Evolutionary conservation across 495 filamentous ascomycete species (phyloP), one percentile per base, ranked within the genome.

Genomic region (Podospora pseudopauciseta): DNA sequence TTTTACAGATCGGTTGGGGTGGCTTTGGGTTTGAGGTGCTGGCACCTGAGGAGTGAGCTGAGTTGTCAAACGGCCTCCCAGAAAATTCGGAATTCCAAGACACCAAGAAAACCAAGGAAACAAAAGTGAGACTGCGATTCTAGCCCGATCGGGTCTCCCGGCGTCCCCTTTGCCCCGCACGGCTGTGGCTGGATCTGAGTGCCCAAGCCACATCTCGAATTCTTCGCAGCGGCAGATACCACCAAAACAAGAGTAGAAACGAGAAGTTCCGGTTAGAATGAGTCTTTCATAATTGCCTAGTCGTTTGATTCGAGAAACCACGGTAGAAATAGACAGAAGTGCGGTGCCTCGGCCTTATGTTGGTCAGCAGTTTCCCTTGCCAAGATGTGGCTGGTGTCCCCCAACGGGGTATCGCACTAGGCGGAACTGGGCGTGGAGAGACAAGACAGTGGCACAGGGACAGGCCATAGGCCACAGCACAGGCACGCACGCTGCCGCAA

Each of bases 371-470:
- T 49, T 63, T 13, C 30, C 30, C 30, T 23, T 23, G 39, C 39
- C n/a, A 63, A 49, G 61, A 9, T 26, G 32, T n/a, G 32, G 61
- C n/a, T 32, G n/a, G 30, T 63, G 9, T 9, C 2, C 9, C 15
- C 39, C 0, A 28, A 18, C 30, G 19, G 32, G 27, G n/a, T 20
- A 7, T 11, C 30, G 0, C 61, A 44, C 61, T 63, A 63, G 32
- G 32, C 61, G 18, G 61, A 63, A 63, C 28, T 63, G 61, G 61
- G 61, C 32, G 3, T 20, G 61, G 30, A 49, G 34, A 61, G 59
- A 61, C 55, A 58, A 5, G 55, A 58, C 55, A 58, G 55, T 58
- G 55, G 55, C 55, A 61, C 59, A 61, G 59, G 59, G 19, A 61
- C 59, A 58, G 6, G 20, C 23, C 4, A 27, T 27, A 61, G 27